phyloP scores from a whole-genome alignment of 306 rosid genomes.

The Ormosia emarginata region DNA sequence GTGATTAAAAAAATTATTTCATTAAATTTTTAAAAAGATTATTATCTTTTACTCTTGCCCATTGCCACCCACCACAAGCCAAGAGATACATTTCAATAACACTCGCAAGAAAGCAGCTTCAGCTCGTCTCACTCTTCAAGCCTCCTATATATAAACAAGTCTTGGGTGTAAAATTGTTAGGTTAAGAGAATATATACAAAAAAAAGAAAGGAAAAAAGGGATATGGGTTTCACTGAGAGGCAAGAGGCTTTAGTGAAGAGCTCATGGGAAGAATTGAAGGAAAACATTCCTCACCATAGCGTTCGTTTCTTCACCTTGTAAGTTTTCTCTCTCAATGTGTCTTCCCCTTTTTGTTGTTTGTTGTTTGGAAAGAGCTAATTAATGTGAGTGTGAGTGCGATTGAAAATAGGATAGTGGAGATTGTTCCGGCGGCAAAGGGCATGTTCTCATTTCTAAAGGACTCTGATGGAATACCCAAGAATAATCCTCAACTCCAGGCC shows the following conservation, averaged over 20 bases:
- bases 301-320: conserved; percentile 29
- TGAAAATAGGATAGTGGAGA: conserved; percentile 28
- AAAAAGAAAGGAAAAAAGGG: background rate
- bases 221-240: conserved; percentile 16
- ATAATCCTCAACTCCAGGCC: conserved; percentile 5
- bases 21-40: no score
- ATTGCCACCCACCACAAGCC: background rate
- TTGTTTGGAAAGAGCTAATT: background rate
- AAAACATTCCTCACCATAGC: conserved; percentile 20
- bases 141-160: background rate
- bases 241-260: conserved; percentile 23
- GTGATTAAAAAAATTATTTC: no score
- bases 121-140: background rate
- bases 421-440: conserved; percentile 21
- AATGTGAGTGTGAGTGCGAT: background rate
- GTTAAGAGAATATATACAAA: background rate
- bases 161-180: background rate
- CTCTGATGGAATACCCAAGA: background rate
- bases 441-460: conserved; percentile 28
- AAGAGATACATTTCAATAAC: background rate
- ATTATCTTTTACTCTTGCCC: no score
- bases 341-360: background rate
- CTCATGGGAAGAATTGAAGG: conserved; percentile 19
- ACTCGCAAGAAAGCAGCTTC: background rate
- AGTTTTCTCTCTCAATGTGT: background rate